A percentile compares a stretch with the other conserved stretches of the same genome.
Conservation (phyloP, 2,329 filamentous ascomycete species). For the Aspergillus tanneri region DNA sequence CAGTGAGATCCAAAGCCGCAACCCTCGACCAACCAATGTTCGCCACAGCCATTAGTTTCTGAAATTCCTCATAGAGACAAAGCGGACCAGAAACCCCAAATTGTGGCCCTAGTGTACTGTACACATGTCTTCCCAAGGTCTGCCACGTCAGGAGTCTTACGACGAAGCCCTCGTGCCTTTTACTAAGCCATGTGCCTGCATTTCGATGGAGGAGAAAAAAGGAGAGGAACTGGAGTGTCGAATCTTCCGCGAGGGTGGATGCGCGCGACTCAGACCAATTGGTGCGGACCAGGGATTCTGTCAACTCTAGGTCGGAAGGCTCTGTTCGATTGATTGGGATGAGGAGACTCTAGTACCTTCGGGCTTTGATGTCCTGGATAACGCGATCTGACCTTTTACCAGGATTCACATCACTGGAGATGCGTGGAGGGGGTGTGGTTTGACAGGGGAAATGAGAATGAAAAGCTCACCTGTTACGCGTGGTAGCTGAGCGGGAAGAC, state of each 20-base stretch:
- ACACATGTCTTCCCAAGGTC: constrained; percentile 31
- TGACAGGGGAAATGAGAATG: background rate
- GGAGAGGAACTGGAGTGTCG: background rate
- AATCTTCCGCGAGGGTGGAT: constrained; percentile 6
- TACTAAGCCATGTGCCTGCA: constrained; percentile 27
- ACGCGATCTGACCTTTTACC: constrained; percentile 49
- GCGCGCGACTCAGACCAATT: background rate
- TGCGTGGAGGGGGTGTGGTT: background rate
- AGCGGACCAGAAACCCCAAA: constrained; percentile 43
- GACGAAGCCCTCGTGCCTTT: constrained; percentile 29
- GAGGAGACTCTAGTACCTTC: constrained; percentile 3
- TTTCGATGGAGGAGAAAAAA: constrained; percentile 10
- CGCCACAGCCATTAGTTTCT: constrained; percentile 47
- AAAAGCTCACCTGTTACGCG: background rate
- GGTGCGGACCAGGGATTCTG: background rate
- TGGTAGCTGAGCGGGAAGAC: background rate
- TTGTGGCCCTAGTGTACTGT: constrained; percentile 29
- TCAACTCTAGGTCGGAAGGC: background rate
- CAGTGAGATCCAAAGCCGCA: constrained; percentile 6
- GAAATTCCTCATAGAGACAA: constrained; percentile 40
- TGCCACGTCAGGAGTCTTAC: constrained; percentile 22
- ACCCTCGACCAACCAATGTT: constrained; percentile 25
- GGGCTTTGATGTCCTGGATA: constrained; percentile 5
- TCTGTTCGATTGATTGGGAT: background rate
- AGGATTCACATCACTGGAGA: constrained; percentile 47